Percentiles rank a stretch among this genome's conserved stretches.
These are phyloP conservation scores for Lasiosphaeria hispida DNA, from an alignment of 495 filamentous ascomycete genomes.

Conservation along the genomic window DNA sequence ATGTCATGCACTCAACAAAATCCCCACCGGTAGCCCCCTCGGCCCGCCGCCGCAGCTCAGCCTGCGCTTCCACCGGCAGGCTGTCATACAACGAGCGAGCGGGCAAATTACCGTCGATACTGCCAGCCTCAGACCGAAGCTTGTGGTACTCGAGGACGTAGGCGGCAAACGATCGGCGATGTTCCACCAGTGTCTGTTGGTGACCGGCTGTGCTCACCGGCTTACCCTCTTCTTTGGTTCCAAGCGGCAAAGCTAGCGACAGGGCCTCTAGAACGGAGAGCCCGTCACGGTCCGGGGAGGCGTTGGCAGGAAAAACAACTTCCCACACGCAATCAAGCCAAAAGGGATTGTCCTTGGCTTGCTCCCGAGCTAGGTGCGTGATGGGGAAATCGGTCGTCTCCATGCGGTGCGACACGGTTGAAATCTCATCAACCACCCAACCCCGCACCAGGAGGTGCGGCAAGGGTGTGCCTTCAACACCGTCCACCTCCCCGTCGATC, in stretches of 20 bases:
- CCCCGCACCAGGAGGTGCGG: constrained; percentile 15
- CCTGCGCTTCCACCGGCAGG: constrained; percentile 12
- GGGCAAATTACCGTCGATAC: neutral
- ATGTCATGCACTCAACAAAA: constrained; percentile 24
- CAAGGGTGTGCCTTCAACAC: constrained; percentile 5
- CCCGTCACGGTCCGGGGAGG: neutral
- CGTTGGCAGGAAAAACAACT: neutral
- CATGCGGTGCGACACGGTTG: constrained; percentile 16
- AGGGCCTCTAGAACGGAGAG: constrained; percentile 15
- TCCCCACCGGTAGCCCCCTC: constrained; percentile 10
- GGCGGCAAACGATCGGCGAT: constrained; percentile 16
- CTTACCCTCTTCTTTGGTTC: constrained; percentile 10
- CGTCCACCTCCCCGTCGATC: neutral
- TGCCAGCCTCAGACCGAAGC: neutral
- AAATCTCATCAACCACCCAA: constrained; percentile 18
- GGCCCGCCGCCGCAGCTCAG: constrained; percentile 13
- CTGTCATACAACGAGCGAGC: constrained; percentile 13
- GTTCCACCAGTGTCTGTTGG: constrained; percentile 11
- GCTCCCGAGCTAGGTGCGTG: constrained; percentile 14
- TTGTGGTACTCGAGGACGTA: constrained; percentile 22
- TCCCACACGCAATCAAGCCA: constrained; percentile 21
- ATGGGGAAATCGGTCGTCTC: constrained; percentile 23
- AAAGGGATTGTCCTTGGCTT: constrained; percentile 17
- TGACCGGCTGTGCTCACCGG: constrained; percentile 5
- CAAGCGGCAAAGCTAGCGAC: constrained; percentile 16